Percentiles rank a stretch among this genome's conserved stretches.
Evolutionary conservation across 306 rosid genomes (phyloP).

Genomic region (Datisca glomerata): DNA sequence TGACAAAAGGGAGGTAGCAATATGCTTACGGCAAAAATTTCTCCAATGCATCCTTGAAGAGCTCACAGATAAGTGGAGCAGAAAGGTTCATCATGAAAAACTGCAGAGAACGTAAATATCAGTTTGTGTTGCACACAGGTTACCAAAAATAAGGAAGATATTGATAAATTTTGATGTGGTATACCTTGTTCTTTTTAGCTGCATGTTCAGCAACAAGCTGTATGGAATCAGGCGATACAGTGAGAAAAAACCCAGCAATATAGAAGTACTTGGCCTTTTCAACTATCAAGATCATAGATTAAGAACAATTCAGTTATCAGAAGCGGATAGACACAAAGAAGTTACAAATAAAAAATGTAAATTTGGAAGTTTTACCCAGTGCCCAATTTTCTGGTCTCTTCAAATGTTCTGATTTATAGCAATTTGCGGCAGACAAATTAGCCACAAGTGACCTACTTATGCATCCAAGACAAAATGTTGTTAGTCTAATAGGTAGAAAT

Average conservation of each 20-base stretch:
- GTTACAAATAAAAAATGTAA: not conserved
- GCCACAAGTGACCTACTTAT: conserved; percentile 77
- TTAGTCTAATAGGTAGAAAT: too few species aligned
- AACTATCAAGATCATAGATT: conserved; percentile 34
- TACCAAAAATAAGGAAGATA: too few species aligned
- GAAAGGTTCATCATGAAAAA: conserved; percentile 87
- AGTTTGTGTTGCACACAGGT: too few species aligned
- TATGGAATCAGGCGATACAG: conserved; percentile 89
- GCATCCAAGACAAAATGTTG: conserved; percentile 5
- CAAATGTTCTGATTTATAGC: conserved; percentile 83
- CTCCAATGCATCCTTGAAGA: conserved; percentile 75
- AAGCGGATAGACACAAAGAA: not conserved
- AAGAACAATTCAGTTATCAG: too few species aligned
- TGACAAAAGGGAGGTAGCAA: not conserved
- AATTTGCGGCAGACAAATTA: conserved; percentile 91
- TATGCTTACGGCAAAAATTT: conserved; percentile 58
- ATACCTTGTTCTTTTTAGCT: conserved; percentile 74
- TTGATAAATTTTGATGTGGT: too few species aligned
- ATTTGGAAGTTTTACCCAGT: conserved; percentile 34
- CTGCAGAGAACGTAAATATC: too few species aligned
- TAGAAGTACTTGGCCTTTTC: conserved; percentile 85
- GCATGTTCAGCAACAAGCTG: conserved; percentile 91
- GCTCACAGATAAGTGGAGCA: conserved; percentile 92
- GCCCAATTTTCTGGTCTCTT: conserved; percentile 93
- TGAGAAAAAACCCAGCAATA: conserved; percentile 93